Evolutionary conservation across 345 rosid genomes (phyloP), one percentile per base, ranked within the genome.

Genomic region (Toxicodendron radicans): DNA sequence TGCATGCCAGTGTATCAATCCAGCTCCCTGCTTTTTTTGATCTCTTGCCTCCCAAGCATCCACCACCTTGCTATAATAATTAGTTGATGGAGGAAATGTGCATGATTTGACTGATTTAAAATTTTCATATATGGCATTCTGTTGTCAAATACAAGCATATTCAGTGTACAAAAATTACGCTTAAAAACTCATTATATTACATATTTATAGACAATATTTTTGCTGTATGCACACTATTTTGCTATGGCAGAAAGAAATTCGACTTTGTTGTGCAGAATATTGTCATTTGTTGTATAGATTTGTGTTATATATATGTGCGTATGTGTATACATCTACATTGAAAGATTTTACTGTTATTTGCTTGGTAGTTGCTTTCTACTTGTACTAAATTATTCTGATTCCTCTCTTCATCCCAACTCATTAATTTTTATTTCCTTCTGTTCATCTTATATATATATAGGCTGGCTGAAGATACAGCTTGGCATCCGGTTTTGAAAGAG

Each of bases 381-480:
- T 76, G n/a, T 2, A 1, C 67, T 62, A 48, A 52, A 38, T 56
- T 64, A 33, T 48, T 23, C 54, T 11, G 27, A 43, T 56, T 49
- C 33, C 8, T 35, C 51, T 73, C 53, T 12, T 16, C 13, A 6
- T 64, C 51, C 3, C n/a, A 69, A 69, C 35, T 72, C 65, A 18
- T 51, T 14, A 62, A 38, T 32, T 67, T 12, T 57, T 49, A 69
- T 43, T 3, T 75, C 68, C 45, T 46, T 32, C 52, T 52, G 51
- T 78, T 72, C 38, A 41, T 82, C 21, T 60, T 41, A 8, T 64
- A 53, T 65, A 4, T 43, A 32, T 68, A 3, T 73, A 95, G 99
- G 99, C 82, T 92, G 84, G 33, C 9, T 51, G 97, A 82, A 78
- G 99, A 95, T 72, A 95, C 98, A 74, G 99, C 99, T 71, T 92